phyloP scores from a whole-genome alignment of 192 early-diverging fungal species.

The Podila epigama region DNA sequence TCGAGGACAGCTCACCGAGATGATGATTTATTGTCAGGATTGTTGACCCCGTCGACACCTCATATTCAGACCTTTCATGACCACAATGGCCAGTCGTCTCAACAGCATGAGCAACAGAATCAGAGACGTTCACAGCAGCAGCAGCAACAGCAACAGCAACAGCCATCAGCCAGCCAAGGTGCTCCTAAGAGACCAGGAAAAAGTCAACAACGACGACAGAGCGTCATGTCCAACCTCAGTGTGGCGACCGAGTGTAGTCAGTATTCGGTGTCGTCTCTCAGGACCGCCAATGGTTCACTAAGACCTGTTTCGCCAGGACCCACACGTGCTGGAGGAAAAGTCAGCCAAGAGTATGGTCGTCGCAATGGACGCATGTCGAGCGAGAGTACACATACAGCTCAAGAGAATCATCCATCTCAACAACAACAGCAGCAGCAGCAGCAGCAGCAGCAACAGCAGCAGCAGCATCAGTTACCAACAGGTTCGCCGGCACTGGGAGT shows the following conservation, averaged over 20 bases:
- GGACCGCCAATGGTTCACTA: neutral
- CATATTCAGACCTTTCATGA: conserved; percentile 22
- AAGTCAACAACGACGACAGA: conserved; percentile 19
- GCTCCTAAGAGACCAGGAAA: conserved; percentile 4
- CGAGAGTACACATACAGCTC: conserved; percentile 9
- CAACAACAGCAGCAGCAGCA: conserved; percentile 4
- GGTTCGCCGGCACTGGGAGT: neutral
- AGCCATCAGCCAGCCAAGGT: neutral
- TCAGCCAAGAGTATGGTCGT: neutral
- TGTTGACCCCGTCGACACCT: conserved; percentile 16
- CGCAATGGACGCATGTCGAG: conserved; percentile 16
- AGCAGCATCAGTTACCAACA: conserved; percentile 4
- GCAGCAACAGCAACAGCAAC: neutral
- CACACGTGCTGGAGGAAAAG: neutral
- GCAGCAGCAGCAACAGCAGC: neutral
- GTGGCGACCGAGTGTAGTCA: conserved; percentile 11
- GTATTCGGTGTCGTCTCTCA: neutral
- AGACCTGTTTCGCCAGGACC: conserved; percentile 19
- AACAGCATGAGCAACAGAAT: too few species aligned
- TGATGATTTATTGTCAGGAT: conserved; percentile 6
- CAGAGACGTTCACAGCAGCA: too few species aligned
- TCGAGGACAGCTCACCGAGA: neutral
- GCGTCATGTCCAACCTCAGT: conserved; percentile 17
- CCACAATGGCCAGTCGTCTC: neutral
- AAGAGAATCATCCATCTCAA: neutral